Conservation (phyloP, 106 monocot genomes). For the Iris macrosiphon region DNA sequence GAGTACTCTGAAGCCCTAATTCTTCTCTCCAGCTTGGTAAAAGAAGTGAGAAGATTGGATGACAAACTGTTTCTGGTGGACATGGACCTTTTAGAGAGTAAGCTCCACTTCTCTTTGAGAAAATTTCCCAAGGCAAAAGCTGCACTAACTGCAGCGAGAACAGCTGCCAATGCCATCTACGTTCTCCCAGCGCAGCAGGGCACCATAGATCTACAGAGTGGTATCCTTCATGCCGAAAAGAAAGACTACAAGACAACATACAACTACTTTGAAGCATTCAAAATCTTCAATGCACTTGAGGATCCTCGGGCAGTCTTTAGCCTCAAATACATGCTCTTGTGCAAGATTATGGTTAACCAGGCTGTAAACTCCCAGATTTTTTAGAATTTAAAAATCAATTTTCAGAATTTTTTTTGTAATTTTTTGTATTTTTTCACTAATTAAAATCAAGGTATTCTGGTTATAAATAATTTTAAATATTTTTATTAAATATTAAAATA, state of each 20-base stretch:
- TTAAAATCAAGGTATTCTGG: too few species aligned
- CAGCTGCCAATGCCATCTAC: conserved; percentile 88
- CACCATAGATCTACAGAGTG: conserved; percentile 80
- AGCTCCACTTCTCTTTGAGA: conserved; percentile 79
- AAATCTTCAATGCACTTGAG: conserved; percentile 76
- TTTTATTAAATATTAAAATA: too few species aligned
- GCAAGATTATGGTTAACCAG: conserved; percentile 96
- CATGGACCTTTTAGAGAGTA: conserved; percentile 81
- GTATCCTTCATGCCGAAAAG: conserved; percentile 86
- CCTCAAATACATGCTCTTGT: conserved; percentile 89
- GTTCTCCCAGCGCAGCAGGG: conserved; percentile 88
- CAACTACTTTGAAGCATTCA: conserved; percentile 91
- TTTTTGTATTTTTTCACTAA: too few species aligned
- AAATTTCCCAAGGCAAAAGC: conserved; percentile 92
- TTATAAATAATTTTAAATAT: too few species aligned
- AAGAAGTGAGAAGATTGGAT: conserved; percentile 83
- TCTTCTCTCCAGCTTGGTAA: conserved; percentile 57
- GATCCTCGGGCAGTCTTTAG: conserved; percentile 72
- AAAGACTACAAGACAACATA: conserved; percentile 90
- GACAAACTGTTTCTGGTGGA: conserved; percentile 82
- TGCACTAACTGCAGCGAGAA: conserved; percentile 77
- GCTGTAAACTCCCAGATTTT: too few species aligned
- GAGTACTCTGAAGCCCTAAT: conserved; percentile 70
- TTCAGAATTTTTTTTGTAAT: too few species aligned
- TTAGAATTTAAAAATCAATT: too few species aligned